Base-by-base conservation (phyloP, 1,284 basidiomycete species). In the Ceratobasidium sp. region DNA sequence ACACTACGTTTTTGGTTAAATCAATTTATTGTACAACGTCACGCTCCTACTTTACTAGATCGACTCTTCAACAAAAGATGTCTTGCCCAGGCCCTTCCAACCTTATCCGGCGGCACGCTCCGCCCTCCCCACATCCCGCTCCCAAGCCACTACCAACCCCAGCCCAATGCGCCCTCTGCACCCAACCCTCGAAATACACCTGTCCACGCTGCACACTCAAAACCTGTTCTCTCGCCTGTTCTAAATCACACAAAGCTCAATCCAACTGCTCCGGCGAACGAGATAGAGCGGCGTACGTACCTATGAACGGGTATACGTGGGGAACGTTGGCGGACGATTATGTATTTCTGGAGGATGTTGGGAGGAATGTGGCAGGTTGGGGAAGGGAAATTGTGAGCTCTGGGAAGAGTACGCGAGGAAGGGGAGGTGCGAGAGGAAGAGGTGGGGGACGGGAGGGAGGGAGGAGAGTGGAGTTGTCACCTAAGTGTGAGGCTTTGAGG, bases 261-360 rank as follows among this genome's bases (percentile, higher is more conserved):
- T 86, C 84, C n/a, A 84, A 84, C 16, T 96, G 94, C 80, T 86
- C 87, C 0, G 94, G 94, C 6, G 82, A 88, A 76, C 88, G 94
- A 63, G 86, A 95, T 82, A 90, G 89, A 76, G 88, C 85, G 0
- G 86, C 85, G 1, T 94, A 89, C 78, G 88, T 95, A 16, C 87
- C 90, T 3, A 89, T 95, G 87, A 93, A 92, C 74, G 79, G 88
- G 75, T 96, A 94, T 78, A 86, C 87, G 1, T 94, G 92, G 85
- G 91, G 92, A 13, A 85, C 87, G 23, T 89, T 96, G 87, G 91
- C 94, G 87, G 86, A 89, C 77, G 94, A 96, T 81, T 96, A 94
- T 80, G 85, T 86, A 21, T 95, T 89, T 79, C 83, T 96, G 73
- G 95, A 96, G 80, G 91, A 93, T 18, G 81, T 93, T 58, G 88